phyloP scores from a whole-genome alignment of 176 grass and related monocot species.

The Oryza australiensis region DNA sequence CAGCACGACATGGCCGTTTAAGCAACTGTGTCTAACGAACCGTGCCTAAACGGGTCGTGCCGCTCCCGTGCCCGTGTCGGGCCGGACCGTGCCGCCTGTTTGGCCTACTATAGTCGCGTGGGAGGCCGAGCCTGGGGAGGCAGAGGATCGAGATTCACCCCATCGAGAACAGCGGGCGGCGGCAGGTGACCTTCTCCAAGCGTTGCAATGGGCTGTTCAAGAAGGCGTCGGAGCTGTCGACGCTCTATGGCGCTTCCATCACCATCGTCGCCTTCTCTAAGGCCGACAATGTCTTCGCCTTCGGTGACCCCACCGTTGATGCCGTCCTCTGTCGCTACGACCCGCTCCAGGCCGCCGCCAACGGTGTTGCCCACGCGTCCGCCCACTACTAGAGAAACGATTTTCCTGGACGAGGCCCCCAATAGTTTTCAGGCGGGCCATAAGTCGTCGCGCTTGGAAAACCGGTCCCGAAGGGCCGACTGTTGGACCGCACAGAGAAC shows the following conservation, averaged over 20 bases:
- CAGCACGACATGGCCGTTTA: no score
- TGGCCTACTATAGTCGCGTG: no score
- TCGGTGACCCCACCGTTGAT: slow-evolving; percentile 1
- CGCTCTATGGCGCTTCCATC: slow-evolving; percentile 52
- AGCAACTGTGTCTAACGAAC: no score
- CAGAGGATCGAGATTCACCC: slow-evolving; percentile 18
- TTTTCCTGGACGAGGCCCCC: no score
- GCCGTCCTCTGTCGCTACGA: not conserved
- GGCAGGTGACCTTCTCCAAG: slow-evolving; percentile 44
- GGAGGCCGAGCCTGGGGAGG: slow-evolving; percentile 2
- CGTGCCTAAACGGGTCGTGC: no score
- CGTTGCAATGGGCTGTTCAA: slow-evolving; percentile 54
- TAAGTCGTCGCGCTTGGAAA: no score
- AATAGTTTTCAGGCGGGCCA: no score
- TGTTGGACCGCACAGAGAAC: no score
- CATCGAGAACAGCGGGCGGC: slow-evolving; percentile 34
- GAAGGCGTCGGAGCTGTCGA: slow-evolving; percentile 56
- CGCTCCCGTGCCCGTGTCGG: no score
- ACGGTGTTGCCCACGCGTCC: not conserved
- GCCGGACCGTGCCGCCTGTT: no score
- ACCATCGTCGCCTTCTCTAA: slow-evolving; percentile 53
- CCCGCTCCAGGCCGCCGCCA: not conserved
- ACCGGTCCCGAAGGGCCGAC: no score
- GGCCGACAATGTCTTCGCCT: slow-evolving; percentile 21
- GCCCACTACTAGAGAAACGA: no score